Base-by-base conservation (phyloP, 2,329 filamentous ascomycete genomes). In the Ophiostoma australiae region DNA sequence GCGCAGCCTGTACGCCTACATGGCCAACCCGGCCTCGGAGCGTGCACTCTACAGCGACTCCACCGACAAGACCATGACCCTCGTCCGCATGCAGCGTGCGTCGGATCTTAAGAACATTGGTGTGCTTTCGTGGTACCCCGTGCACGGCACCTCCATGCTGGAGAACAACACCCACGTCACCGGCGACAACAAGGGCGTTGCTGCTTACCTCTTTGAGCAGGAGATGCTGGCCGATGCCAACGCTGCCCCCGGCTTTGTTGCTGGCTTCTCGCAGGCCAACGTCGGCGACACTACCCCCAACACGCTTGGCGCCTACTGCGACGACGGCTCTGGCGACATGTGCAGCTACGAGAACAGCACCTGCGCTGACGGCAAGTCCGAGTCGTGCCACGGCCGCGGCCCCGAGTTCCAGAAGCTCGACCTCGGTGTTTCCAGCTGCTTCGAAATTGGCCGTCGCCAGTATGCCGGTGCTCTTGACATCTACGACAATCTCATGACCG, bases 141-240 rank as follows among this genome's bases (percentile, higher is more conserved):
- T 94, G 0, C 94, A 98, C 78, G 94, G 94, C 67, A 98, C 94
- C 0, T 97, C 93, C 1, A 89, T 97, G 83, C 87, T 93, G 69
- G 91, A 91, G 69, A 97, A 97, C 81, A 97, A 97, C 80, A 97
- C 93, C 0, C 84, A 97, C 7, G 88, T 96, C 67, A 90, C 91
- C 2, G 94, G 92, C 37, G 94, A 97, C 79, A 97, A 97, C 83
- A 97, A 97, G 81, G 94, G 94, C 5, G 90, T 97, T 5, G 93
- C 94, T 0, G 92, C 93, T 3, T 88, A 90, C 75, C 83, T 97
- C 6, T 91, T 97, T 74, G 94, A 97, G 78, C 87, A 91, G 75
- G 86, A 86, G 61, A 85, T 91, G 71, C 80, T 81, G 58, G 81
- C 81, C 5, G 82, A 85, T 41, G 35, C 61, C 52, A 69, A 39